A percentile compares a stretch with the other conserved stretches of the same genome.
phyloP scores from a whole-genome alignment of 371 early-diverging fungal species.

The Phascolomyces articulosus region DNA sequence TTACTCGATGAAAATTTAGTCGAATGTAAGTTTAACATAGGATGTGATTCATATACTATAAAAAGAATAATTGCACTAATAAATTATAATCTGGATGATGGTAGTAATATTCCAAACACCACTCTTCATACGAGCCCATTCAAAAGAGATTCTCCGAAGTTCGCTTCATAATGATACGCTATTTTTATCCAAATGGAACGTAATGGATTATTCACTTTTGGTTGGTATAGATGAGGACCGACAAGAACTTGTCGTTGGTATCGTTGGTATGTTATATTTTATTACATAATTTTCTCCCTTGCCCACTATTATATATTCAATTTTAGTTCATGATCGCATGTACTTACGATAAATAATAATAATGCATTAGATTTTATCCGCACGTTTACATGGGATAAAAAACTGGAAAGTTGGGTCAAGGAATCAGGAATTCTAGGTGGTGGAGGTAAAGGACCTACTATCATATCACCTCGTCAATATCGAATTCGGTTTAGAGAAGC shows the following conservation, averaged over 20 bases:
- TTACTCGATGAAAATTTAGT: slow-evolving; percentile 93
- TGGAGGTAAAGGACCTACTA: slow-evolving; percentile 91
- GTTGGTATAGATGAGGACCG: slow-evolving; percentile 89
- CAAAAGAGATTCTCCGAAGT: slow-evolving; percentile 83
- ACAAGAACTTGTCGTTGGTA: slow-evolving; percentile 92
- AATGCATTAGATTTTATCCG: slow-evolving; percentile 94
- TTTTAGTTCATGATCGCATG: not conserved
- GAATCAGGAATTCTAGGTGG: slow-evolving; percentile 87
- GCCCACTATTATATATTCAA: not conserved
- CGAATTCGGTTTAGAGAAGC: slow-evolving; percentile 90
- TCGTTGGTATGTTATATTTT: slow-evolving; percentile 72
- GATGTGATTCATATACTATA: no score
- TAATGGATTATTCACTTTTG: slow-evolving; percentile 97
- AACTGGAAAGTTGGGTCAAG: slow-evolving; percentile 95
- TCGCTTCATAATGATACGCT: slow-evolving; percentile 92
- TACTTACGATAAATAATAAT: not conserved
- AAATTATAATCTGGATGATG: no score
- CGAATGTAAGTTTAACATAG: slow-evolving; percentile 57
- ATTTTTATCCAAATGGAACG: slow-evolving; percentile 87
- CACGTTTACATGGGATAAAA: slow-evolving; percentile 97
- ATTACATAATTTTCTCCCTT: not conserved
- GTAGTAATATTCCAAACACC: slow-evolving; percentile 84
- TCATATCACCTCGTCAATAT: slow-evolving; percentile 93
- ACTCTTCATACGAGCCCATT: slow-evolving; percentile 88
- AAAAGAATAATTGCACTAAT: no score